A percentile compares a stretch with the other conserved stretches of the same genome.
phyloP scores from a whole-genome alignment of 805 yeast genomes.

The Pichia californica region DNA sequence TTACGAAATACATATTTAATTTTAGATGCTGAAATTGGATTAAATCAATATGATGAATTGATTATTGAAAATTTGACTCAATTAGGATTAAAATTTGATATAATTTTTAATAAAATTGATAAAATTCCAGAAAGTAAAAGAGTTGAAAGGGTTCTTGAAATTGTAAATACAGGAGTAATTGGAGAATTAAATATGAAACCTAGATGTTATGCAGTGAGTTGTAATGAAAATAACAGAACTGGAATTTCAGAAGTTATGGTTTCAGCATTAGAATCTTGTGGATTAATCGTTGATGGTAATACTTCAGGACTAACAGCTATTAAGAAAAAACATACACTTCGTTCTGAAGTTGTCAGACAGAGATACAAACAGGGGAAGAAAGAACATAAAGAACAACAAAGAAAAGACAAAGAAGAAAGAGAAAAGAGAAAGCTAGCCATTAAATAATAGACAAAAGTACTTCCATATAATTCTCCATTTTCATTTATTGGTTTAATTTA shows the following conservation, averaged over 20 bases:
- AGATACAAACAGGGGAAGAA: constrained; percentile 10
- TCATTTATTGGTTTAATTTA: constrained; percentile 46
- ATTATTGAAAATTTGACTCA: constrained; percentile 45
- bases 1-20: constrained; percentile 56
- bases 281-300: constrained; percentile 19
- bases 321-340: constrained; percentile 4
- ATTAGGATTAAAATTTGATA: constrained; percentile 61
- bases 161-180: constrained; percentile 16
- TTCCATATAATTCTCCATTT: constrained; percentile 32
- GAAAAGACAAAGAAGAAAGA: constrained; percentile 12
- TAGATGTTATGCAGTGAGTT: constrained; percentile 38
- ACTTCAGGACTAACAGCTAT: neutral
- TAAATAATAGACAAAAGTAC: too few relatives aligned
- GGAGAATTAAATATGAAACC: constrained; percentile 38
- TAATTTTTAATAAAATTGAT: constrained; percentile 76
- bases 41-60: constrained; percentile 48
- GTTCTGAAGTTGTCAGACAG: constrained; percentile 11
- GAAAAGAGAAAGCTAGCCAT: neutral
- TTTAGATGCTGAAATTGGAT: constrained; percentile 54
- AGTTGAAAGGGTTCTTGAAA: constrained; percentile 32
- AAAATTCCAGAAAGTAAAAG: constrained; percentile 31
- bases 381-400: constrained; percentile 11
- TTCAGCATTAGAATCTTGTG: constrained; percentile 49
- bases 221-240: constrained; percentile 27
- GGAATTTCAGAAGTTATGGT: constrained; percentile 51